Conservation (phyloP, 2,329 filamentous ascomycete species). For the Decorospora gaudefroyi region DNA sequence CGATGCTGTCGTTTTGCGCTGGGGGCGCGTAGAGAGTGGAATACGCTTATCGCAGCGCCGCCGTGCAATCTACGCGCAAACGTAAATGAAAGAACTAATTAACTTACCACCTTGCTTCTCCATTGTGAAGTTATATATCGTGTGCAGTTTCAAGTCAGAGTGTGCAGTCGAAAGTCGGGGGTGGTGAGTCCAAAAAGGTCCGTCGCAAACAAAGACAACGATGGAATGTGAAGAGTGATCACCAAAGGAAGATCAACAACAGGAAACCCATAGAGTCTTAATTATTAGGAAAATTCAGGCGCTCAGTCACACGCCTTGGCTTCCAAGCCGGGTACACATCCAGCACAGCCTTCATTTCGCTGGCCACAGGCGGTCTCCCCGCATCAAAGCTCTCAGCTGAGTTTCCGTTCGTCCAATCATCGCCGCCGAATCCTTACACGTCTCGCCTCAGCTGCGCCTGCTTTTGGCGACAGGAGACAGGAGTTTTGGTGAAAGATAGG, state of each 20-base stretch:
- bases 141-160: background rate
- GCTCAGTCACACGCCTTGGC: too few relatives aligned
- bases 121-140: conserved; percentile 26
- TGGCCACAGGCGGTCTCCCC: conserved; percentile 11
- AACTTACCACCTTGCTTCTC: conserved; percentile 47
- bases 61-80: background rate
- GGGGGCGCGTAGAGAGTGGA: too few relatives aligned
- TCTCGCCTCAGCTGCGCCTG: conserved; percentile 16
- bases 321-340: conserved; percentile 11
- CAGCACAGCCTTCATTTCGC: conserved; percentile 28
- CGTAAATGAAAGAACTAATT: background rate
- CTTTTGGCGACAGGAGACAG: conserved; percentile 2
- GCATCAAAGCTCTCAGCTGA: conserved; percentile 9
- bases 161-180: background rate
- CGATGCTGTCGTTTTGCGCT: too few relatives aligned
- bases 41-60: background rate
- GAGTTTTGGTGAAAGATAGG: conserved; percentile 7
- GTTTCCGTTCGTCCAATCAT: conserved; percentile 13
- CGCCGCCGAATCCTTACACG: conserved; percentile 3
- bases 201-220: background rate
- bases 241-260: too few relatives aligned
- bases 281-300: background rate
- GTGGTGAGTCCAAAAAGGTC: background rate
- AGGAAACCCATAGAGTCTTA: too few relatives aligned
- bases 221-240: too few relatives aligned